Conservation (phyloP, 2,329 filamentous ascomycete genomes). For the Penicillium sp. region DNA sequence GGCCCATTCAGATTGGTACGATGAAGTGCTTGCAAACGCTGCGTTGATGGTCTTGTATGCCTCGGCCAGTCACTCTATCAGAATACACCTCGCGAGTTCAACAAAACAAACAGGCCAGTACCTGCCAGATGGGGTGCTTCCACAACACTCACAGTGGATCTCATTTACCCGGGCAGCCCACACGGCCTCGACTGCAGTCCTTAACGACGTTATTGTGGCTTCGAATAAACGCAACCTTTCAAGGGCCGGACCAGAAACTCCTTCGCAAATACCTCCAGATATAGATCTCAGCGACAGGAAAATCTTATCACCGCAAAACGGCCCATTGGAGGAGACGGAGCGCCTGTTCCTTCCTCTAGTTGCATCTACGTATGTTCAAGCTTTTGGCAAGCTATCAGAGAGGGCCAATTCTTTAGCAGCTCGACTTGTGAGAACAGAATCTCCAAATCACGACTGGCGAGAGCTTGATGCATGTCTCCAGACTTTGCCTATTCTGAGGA, state of each 20-base stretch:
- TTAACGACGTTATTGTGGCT: background rate
- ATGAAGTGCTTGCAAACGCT: background rate
- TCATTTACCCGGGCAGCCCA: conserved; percentile 41
- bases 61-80: background rate
- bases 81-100: background rate
- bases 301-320: background rate
- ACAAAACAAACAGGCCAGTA: background rate
- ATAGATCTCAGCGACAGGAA: background rate
- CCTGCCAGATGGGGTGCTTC: conserved; percentile 31
- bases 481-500: background rate
- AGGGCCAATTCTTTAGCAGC: background rate
- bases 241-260: too few relatives aligned
- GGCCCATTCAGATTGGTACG: background rate
- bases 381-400: background rate
- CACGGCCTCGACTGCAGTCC: conserved; percentile 37
- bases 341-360: background rate
- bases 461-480: background rate
- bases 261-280: background rate
- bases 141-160: conserved; percentile 43
- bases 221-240: background rate
- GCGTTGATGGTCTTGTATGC: background rate
- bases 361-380: background rate
- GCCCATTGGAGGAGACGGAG: background rate
- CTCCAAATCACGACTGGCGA: background rate
- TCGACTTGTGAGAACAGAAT: background rate